Percentiles rank a stretch among this genome's conserved stretches.
Evolutionary conservation across 768 basidiomycete genomes (phyloP).

Genomic region (Tulasnella calospora): DNA sequence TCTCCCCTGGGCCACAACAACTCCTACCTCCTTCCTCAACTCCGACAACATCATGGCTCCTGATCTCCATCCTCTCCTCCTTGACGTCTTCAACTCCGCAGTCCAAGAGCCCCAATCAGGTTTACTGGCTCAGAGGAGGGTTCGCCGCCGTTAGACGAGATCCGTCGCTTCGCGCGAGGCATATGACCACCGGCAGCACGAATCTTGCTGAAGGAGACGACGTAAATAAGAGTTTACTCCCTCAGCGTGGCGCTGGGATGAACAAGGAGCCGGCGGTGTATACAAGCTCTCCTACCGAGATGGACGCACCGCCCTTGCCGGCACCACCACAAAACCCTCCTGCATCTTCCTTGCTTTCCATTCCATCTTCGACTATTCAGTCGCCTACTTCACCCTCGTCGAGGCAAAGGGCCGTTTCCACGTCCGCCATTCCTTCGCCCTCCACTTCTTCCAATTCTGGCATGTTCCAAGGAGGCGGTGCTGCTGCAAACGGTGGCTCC

Average conservation of each 20-base stretch:
- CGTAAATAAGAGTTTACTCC: not conserved
- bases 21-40: slow-evolving; percentile 42
- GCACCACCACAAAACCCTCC: slow-evolving; percentile 32
- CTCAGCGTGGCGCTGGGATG: not conserved
- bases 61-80: slow-evolving; percentile 58
- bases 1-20: not conserved
- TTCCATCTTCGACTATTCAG: slow-evolving; percentile 46
- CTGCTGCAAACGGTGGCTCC: slow-evolving; percentile 13
- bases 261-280: not conserved
- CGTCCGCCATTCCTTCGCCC: slow-evolving; percentile 29
- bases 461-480: slow-evolving; percentile 14
- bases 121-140: slow-evolving; percentile 62
- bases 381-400: slow-evolving; percentile 38
- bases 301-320: slow-evolving; percentile 17
- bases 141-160: slow-evolving; percentile 44
- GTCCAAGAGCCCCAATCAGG: slow-evolving; percentile 36
- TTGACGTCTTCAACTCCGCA: slow-evolving; percentile 34
- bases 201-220: slow-evolving; percentile 17
- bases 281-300: slow-evolving; percentile 28
- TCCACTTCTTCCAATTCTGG: not conserved
- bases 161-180: slow-evolving; percentile 43
- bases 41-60: slow-evolving; percentile 61
- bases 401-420: not conserved
- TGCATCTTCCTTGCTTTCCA: slow-evolving; percentile 53
- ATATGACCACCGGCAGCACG: slow-evolving; percentile 33